phyloP scores from a whole-genome alignment of 306 rosid genomes.

The Ziziphus jujuba region DNA sequence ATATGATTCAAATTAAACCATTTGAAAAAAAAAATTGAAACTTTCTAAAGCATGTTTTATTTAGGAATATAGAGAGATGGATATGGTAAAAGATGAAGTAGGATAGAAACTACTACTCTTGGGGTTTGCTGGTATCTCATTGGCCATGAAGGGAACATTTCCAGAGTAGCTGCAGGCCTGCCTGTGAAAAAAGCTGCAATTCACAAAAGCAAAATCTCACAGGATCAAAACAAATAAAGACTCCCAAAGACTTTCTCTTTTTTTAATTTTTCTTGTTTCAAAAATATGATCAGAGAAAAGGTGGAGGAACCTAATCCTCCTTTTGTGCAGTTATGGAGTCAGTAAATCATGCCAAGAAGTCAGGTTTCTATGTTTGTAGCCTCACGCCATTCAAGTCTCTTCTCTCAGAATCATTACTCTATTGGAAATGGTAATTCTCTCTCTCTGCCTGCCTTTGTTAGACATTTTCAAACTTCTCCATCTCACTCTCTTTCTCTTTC shows the following conservation, averaged over 20 bases:
- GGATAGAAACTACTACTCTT: constrained; percentile 39
- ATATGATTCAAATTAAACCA: background rate
- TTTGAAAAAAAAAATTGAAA: too few species aligned
- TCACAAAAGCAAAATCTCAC: constrained; percentile 51
- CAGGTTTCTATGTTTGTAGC: constrained; percentile 58
- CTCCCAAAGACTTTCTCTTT: constrained; percentile 6
- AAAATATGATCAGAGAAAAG: constrained; percentile 11
- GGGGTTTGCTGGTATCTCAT: constrained; percentile 77
- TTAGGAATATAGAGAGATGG: background rate
- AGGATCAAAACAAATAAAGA: constrained; percentile 48
- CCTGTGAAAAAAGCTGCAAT: constrained; percentile 75
- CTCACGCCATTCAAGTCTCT: constrained; percentile 55
- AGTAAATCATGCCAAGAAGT: constrained; percentile 54
- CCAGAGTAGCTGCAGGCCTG: constrained; percentile 95
- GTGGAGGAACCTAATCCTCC: constrained; percentile 50
- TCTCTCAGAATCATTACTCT: constrained; percentile 52
- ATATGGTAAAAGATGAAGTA: constrained; percentile 35
- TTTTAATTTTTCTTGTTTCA: constrained; percentile 1
- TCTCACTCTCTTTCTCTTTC: constrained; percentile 13
- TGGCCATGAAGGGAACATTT: constrained; percentile 99
- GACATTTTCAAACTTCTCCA: constrained; percentile 50
- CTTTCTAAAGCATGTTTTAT: too few species aligned
- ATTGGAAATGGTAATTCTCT: constrained; percentile 45
- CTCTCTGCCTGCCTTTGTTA: constrained; percentile 12
- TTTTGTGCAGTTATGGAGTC: constrained; percentile 77